Base-by-base conservation (phyloP, 2,329 filamentous ascomycete genomes). In the Penicillium sp. region DNA sequence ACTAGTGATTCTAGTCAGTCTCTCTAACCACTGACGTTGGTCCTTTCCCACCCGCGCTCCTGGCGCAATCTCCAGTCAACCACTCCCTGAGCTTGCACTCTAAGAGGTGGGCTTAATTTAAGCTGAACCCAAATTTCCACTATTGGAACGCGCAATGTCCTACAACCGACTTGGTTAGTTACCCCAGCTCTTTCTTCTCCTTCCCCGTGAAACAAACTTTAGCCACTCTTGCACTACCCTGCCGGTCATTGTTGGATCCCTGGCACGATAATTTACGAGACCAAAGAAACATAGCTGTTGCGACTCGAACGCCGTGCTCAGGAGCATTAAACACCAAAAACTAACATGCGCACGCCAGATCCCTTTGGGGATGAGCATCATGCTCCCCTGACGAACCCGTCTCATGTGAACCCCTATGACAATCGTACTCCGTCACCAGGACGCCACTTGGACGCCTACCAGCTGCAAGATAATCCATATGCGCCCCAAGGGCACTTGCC, bases 391-490 rank as follows among this genome's bases (percentile, higher is more conserved):
- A 77, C 86, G 81, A 79, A 84, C 65, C 81, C 82, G 55, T 82
- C 81, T 65, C 81, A 83, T 74, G 74, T 69, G 16, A 65, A 52
- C 21, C 49, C 50, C 46, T 65, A 63, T 29, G 59, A 70, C 71
- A 80, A 72, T 61, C 85, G 88, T 65, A 86, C 90, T 55, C 90
- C 90, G 52, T 95, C 91, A 47, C 90, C 91, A 33, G 88, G 86
- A 49, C 88, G 90, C 64, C 90, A 89, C 27, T 78, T 89, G 57
- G 85, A 88, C 66, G 85, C 87, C 63, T 96, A 96, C 74, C 90
- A 96, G 71, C 83, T 96, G 47, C 88, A 95, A 45, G 90, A 96
- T 73, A 85, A 87, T 63, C 86, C 87, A 9, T 93, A 91, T 71
- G 81, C 78, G 52, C 75, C 76, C 33, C 81, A 78, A 58, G 74